These are phyloP conservation scores for Blastobotrys peoriensis DNA, from an alignment of 805 yeast species.

Conservation along the genomic window DNA sequence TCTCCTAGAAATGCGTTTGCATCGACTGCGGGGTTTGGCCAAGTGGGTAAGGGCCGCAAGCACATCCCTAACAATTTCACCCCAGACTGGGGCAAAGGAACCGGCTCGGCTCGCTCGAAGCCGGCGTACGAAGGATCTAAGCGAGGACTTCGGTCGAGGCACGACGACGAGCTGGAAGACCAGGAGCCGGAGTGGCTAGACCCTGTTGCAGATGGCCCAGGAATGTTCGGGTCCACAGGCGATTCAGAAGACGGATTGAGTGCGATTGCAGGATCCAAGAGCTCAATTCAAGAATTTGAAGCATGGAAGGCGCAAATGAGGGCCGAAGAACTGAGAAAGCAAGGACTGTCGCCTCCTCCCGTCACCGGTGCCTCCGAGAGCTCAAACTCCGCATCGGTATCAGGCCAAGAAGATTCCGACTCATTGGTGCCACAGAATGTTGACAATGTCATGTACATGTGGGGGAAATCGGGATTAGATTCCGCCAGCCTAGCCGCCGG, in stretches of 20 bases:
- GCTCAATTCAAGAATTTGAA: slow-evolving; percentile 27
- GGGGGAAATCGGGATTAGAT: slow-evolving; percentile 4
- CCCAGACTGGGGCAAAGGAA: neutral
- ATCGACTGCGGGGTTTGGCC: neutral
- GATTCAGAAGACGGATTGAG: slow-evolving; percentile 1
- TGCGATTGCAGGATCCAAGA: slow-evolving; percentile 2
- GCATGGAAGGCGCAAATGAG: slow-evolving; percentile 29
- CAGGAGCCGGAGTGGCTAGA: slow-evolving; percentile 15
- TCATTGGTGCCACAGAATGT: slow-evolving; percentile 13
- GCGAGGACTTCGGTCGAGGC: neutral
- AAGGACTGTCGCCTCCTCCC: slow-evolving; percentile 15
- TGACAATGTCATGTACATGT: slow-evolving; percentile 9
- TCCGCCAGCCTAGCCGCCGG: slow-evolving; percentile 3
- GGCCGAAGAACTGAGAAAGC: slow-evolving; percentile 18
- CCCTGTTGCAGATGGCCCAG: neutral
- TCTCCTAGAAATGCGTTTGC: neutral
- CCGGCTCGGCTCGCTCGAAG: neutral
- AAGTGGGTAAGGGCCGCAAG: neutral
- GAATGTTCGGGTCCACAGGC: slow-evolving; percentile 1
- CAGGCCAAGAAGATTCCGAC: too few relatives aligned
- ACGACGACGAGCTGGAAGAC: slow-evolving; percentile 6
- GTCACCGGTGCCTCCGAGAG: too few relatives aligned
- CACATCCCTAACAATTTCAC: neutral
- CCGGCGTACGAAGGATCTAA: neutral
- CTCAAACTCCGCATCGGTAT: too few relatives aligned